Base-by-base conservation (phyloP, 2,329 filamentous ascomycete genomes). In the Diaporthe citriasiana region DNA sequence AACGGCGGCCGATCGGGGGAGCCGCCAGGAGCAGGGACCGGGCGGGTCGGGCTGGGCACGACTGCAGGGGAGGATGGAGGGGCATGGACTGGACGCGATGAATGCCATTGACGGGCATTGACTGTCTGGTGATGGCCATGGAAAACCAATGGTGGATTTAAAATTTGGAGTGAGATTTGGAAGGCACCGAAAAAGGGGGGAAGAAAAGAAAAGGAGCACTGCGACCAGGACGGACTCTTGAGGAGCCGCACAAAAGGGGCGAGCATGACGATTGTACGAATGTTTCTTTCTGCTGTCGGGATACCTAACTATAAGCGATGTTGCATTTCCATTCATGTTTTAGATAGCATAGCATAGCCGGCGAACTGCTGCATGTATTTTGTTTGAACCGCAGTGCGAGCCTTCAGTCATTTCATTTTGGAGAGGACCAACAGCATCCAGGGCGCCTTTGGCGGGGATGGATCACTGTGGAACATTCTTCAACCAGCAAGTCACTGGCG, bases 1-100 rank as follows among this genome's bases (percentile, higher is more conserved):
- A 66, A 15, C 30, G 45, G 17, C 45, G 63, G 5, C 30, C 22
- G 4, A 15, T n/a, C 7, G 63, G 22, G 13, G 35, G 25, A n/a
- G 53, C 38, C 0, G 51, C 35, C 4, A 70, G 50, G 27, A 71
- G 42, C 56, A 53, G 56, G 38, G 45, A 53, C 42, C 33, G 45
- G 35, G 56, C 35, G 13, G 66, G 33, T 33, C 33, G 19, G 30
- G 15, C 19, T 19, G 35, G 51, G 15, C 66, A 22, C 15, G 30
- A 40, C n/a, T 71, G 69, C 45, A 30, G 45, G 19, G 22, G 30
- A 12, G 56, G 56, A 0, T 71, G 69, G 69, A 50, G 69, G 45
- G 47, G 56, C 17, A 51, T 71, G 45, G 55, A 71, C 30, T 71
- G 69, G 69, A 71, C 69, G 22, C 27, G 56, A 35, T 59, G n/a